Evolutionary conservation across 345 rosid species (phyloP), one percentile per base, ranked within the genome.

Genomic region (Eucalyptus polyanthemos): DNA sequence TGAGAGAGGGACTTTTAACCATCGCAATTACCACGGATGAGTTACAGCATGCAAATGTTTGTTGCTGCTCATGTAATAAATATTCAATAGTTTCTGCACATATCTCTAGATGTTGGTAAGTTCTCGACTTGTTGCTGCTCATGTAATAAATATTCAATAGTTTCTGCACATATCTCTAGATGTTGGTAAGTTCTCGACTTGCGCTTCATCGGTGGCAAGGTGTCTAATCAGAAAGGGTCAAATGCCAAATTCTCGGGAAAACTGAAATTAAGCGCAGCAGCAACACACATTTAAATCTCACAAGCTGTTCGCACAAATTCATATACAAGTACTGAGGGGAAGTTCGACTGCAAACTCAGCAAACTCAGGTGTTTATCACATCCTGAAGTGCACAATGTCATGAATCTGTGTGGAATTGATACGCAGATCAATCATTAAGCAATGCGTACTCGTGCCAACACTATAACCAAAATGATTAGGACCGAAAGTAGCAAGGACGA

Each of bases 401-500:
- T 40, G 47, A 22, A 40, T 11, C 47, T 11, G 29, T 12, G 15
- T 40, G 44, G 29, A 76, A 76, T 40, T 2, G 9, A 76, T 0
- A 21, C 1, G 29, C 14, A 21, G 47, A 37, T 40, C 25, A 44
- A 40, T 65, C 40, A 65, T 87, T 88, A 91, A 44, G 80, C 62
- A n/a, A 53, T 27, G 9, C 44, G 88, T 54, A 85, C 80, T 53
- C 94, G 89, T 19, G 94, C 91, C 89, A 93, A 86, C 27, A 95
- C 90, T 19, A 94, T 94, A 37, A 95, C 87, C 88, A 94, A 76
- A 87, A 95, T 89, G 51, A 93, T 92, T 37, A 92, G 90, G 50
- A 95, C 86, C 1, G 96, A 91, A 40, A 94, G 93, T 69, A 95
- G 65, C 80, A 94, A 81, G 0, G 96, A 94, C 5, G 95, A 95